Evolutionary conservation across 2,329 filamentous ascomycete genomes (phyloP).

Genomic region (Colletotrichum lupini): DNA sequence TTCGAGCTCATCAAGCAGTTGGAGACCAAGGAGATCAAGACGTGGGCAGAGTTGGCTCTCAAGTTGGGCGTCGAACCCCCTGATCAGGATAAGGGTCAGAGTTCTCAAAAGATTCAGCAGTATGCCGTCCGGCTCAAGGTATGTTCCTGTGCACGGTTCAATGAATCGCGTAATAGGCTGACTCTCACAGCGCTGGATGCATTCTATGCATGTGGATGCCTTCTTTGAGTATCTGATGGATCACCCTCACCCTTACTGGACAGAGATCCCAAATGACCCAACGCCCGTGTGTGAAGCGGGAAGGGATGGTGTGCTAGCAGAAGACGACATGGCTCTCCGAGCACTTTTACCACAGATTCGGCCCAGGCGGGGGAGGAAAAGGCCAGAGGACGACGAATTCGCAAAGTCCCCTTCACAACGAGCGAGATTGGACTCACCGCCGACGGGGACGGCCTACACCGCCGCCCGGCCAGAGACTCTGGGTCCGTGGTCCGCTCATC

Average conservation of each 20-base stretch:
- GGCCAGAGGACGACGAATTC: conserved; percentile 70
- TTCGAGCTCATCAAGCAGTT: conserved; percentile 84
- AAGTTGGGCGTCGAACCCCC: conserved; percentile 90
- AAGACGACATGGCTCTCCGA: conserved; percentile 89
- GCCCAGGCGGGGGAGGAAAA: conserved; percentile 71
- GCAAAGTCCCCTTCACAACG: conserved; percentile 66
- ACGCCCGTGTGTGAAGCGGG: conserved; percentile 72
- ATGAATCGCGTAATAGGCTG: conserved; percentile 4
- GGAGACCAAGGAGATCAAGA: conserved; percentile 86
- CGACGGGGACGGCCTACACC: not conserved
- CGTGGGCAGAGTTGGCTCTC: conserved; percentile 89
- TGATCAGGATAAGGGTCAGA: conserved; percentile 84
- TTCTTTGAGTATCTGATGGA: conserved; percentile 92
- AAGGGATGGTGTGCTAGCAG: conserved; percentile 83
- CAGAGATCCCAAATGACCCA: conserved; percentile 74
- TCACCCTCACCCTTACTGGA: conserved; percentile 83
- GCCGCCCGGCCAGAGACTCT: conserved; percentile 46
- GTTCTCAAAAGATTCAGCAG: conserved; percentile 92
- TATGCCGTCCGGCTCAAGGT: conserved; percentile 94
- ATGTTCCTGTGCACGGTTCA: conserved; percentile 26
- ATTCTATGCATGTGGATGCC: conserved; percentile 92
- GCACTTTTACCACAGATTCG: conserved; percentile 83
- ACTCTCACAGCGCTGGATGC: conserved; percentile 85
- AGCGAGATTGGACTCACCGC: conserved; percentile 51
- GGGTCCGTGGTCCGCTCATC: conserved; percentile 61